Percentiles rank a stretch among this genome's conserved stretches.
Conservation (phyloP, 2,329 filamentous ascomycete genomes). For the Xylaria sp. region DNA sequence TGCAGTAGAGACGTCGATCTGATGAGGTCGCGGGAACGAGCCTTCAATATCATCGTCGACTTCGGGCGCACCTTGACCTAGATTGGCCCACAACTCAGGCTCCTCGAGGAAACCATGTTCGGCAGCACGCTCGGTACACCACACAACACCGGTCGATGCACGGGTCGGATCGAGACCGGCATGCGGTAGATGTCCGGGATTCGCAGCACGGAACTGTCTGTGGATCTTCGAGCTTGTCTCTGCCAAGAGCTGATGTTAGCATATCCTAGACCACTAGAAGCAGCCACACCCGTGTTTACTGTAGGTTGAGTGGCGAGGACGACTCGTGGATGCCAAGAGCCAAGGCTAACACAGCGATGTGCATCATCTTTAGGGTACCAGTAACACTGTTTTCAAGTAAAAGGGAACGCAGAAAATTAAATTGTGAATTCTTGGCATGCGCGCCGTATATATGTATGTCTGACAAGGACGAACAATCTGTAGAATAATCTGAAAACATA, state of each 20-base stretch:
- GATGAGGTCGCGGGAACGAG: constrained; percentile 83
- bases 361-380: constrained; percentile 37
- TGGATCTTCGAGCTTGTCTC: constrained; percentile 87
- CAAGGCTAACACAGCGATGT: constrained; percentile 42
- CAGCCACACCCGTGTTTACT: constrained; percentile 30
- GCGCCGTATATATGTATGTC: constrained; percentile 40
- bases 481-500: constrained; percentile 49
- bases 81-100: constrained; percentile 86
- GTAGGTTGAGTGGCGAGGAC: not conserved
- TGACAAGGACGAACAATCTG: constrained; percentile 32
- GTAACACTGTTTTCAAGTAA: constrained; percentile 11
- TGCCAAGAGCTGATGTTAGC: constrained; percentile 54
- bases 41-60: constrained; percentile 93
- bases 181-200: constrained; percentile 90
- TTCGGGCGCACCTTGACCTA: constrained; percentile 93
- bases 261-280: constrained; percentile 12
- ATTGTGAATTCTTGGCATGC: constrained; percentile 40
- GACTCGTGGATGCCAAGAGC: constrained; percentile 44
- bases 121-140: constrained; percentile 87
- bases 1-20: constrained; percentile 79
- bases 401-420: constrained; percentile 20
- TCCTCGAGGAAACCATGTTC: constrained; percentile 90
- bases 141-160: constrained; percentile 92
- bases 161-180: constrained; percentile 89
- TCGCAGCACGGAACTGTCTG: constrained; percentile 86